Evolutionary conservation across 306 rosid species (phyloP).

Genomic region (peach (Prunus persica)): Prunus_persica_NCBIv2 NC_034011.1:25516001-25516500

Average conservation of each 20-base stretch:
- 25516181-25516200: too few species aligned
- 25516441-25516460: too few species aligned
- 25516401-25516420: too few species aligned
- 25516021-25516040: background rate
- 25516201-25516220: too few species aligned
- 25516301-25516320: too few species aligned
- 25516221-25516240: background rate
- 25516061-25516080: background rate
- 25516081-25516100: background rate
- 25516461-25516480: too few species aligned
- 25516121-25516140: background rate
- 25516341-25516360: too few species aligned
- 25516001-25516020: constrained; percentile 1
- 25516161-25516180: background rate
- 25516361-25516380: too few species aligned
- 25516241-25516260: background rate
- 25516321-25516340: too few species aligned
- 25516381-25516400: too few species aligned
- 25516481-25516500: too few species aligned
- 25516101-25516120: constrained; percentile 13
- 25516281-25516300: background rate
- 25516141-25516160: background rate
- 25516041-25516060: background rate
- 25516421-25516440: too few species aligned
- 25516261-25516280: background rate